Evolutionary conservation across 257 asterid species (phyloP).

Genomic region (Solanum pinnatisectum): DNA sequence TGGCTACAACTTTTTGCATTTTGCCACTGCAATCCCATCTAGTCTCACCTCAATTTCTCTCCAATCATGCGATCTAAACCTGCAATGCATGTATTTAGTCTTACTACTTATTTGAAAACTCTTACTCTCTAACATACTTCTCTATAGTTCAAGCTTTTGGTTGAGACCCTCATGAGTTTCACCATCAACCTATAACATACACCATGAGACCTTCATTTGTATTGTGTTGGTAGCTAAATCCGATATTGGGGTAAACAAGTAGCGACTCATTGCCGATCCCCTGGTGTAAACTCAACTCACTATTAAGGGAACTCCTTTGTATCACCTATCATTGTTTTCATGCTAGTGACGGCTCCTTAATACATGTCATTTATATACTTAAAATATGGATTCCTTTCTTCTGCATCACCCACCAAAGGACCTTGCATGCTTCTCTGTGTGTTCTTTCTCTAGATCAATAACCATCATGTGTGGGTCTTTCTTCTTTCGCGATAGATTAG

Average conservation of each 20-base stretch:
- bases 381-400: neutral
- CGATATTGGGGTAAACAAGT: neutral
- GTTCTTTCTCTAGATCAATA: neutral
- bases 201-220: neutral
- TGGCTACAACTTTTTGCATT: neutral
- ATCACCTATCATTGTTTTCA: neutral
- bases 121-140: neutral
- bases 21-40: neutral
- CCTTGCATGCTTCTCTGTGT: neutral
- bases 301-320: neutral
- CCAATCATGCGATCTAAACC: neutral
- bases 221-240: neutral
- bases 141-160: neutral
- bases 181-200: neutral
- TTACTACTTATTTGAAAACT: neutral
- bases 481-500: neutral
- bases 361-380: neutral
- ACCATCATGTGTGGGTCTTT: neutral
- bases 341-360: neutral
- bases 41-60: neutral
- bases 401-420: neutral
- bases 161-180: neutral
- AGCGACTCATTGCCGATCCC: neutral
- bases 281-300: neutral
- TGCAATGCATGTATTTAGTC: neutral